These are phyloP conservation scores for Solanum clarkiae DNA, from an alignment of 257 asterid genomes.

Conservation along the genomic window DNA sequence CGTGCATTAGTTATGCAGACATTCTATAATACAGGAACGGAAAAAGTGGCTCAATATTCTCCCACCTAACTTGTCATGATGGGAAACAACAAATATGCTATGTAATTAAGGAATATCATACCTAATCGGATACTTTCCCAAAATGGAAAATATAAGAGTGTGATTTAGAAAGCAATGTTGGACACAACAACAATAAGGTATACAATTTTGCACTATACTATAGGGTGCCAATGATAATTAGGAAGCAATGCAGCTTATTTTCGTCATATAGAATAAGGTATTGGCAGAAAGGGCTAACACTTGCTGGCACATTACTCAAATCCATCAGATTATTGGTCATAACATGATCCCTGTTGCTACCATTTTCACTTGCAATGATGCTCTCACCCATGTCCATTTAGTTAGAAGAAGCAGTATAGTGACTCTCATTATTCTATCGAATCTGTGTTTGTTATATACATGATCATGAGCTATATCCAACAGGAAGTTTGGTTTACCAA, in stretches of 20 bases:
- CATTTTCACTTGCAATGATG: neutral
- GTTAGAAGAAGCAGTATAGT: neutral
- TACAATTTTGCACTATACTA: neutral
- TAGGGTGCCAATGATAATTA: neutral
- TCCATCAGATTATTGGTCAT: neutral
- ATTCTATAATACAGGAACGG: neutral
- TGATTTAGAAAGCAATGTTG: neutral
- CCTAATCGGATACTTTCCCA: neutral
- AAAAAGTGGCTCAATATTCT: neutral
- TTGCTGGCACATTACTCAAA: constrained; percentile 27
- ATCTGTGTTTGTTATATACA: neutral
- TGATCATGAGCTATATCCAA: neutral
- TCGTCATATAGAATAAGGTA: neutral
- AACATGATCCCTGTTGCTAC: neutral
- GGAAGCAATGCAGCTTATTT: neutral
- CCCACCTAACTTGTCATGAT: neutral
- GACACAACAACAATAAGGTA: neutral
- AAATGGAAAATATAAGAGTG: neutral
- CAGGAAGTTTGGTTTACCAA: constrained; percentile 20
- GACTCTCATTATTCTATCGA: neutral
- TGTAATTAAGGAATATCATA: neutral
- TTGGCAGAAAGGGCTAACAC: constrained; percentile 9
- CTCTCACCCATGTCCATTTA: constrained; percentile 14
- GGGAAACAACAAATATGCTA: neutral
- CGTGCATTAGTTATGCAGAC: neutral